Conservation (phyloP, 371 early-diverging fungal species). For the Gilbertella persicaria region DNA sequence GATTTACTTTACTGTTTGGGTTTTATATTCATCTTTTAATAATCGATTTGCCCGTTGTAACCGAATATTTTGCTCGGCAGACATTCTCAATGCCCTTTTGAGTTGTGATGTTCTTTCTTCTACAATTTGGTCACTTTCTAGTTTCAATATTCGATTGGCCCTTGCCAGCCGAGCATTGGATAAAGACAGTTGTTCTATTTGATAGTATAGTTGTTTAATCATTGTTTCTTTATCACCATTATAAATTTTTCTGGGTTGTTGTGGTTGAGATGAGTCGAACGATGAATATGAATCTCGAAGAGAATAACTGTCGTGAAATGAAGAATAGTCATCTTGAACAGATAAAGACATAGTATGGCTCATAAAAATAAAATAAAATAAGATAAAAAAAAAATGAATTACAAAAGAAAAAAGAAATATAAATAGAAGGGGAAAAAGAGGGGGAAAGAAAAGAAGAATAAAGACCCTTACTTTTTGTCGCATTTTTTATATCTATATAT, state of each 20-base stretch:
- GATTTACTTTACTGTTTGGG: slow-evolving; percentile 21
- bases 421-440: not conserved
- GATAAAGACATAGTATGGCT: slow-evolving; percentile 11
- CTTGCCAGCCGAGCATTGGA: slow-evolving; percentile 41
- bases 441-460: too few relatives aligned
- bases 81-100: slow-evolving; percentile 38
- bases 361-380: not conserved
- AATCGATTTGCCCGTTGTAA: slow-evolving; percentile 46
- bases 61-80: slow-evolving; percentile 43
- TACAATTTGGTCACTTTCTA: slow-evolving; percentile 40
- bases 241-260: slow-evolving; percentile 21
- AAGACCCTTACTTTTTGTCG: too few relatives aligned
- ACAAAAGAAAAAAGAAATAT: too few relatives aligned
- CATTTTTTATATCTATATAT: too few relatives aligned
- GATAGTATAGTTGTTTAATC: slow-evolving; percentile 35
- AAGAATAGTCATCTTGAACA: slow-evolving; percentile 16
- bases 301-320: slow-evolving; percentile 30
- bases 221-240: slow-evolving; percentile 32
- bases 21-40: slow-evolving; percentile 34
- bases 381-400: not conserved
- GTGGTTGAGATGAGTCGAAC: slow-evolving; percentile 7
- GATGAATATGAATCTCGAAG: slow-evolving; percentile 24
- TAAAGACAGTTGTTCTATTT: slow-evolving; percentile 41
- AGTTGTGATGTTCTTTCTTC: slow-evolving; percentile 42
- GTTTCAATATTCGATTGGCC: slow-evolving; percentile 42